Base-by-base conservation (phyloP, 2,329 filamentous ascomycete species). In the Alternaria brassicae region DNA sequence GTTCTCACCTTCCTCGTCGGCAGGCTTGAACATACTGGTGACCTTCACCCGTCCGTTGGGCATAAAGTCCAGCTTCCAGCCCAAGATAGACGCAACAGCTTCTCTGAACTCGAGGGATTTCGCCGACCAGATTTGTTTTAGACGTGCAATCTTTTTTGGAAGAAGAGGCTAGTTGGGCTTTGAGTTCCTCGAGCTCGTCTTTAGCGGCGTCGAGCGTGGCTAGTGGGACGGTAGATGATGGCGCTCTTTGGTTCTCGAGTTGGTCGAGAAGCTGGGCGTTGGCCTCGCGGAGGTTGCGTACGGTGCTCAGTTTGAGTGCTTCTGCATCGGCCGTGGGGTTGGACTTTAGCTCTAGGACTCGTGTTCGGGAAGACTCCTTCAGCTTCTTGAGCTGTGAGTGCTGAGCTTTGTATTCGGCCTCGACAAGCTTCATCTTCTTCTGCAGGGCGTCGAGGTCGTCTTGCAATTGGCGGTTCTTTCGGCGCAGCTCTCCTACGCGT, bases 21-120 rank as follows among this genome's bases (percentile, higher is more conserved):
- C 80, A 0, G 93, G 90, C 74, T 91, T 91, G 74, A 94, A 96
- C 66, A 94, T 90, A 60, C 86, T 90, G 54, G 94, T 96, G 21
- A 97, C 92, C 30, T 92, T 89, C 79, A 97, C 96, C 72, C 96
- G 94, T 40, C 95, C 95, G 76, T 97, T 97, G n/a, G 93, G 93
- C 76, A 97, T 90, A 76, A 99, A 98, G 30, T 95, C 93, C 12
- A 98, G 88, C 53, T 94, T 94, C 90, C 93, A 99, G 0, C 95
- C 95, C 0, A 99, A 85, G 0, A 97, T 90, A 19, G 89, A 92
- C 63, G 93, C 93, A 58, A 99, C 93, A 30, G 93, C 92, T 79
- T 98, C 93, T 49, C 96, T 92, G 81, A 99, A 98, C 80, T 99
- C 95, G 70, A 91, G 88, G 1, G 91, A 93, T 77, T 98, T 99